Evolutionary conservation across 192 early-diverging fungal genomes (phyloP).

Genomic region (Coemansia sp.): DNA sequence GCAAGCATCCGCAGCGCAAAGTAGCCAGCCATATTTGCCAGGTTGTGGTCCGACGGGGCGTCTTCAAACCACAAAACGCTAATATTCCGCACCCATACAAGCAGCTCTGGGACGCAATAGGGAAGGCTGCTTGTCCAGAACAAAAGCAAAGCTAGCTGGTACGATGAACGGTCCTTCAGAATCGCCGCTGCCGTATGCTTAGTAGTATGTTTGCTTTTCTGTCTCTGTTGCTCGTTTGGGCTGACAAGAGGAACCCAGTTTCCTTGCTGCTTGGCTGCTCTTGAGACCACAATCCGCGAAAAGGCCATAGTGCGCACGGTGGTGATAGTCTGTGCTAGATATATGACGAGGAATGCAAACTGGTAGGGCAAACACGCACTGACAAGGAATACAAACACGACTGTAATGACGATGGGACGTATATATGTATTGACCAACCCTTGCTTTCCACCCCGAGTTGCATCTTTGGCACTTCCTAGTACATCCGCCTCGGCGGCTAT

Average conservation of each 20-base stretch:
- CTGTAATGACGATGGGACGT: slow-evolving; percentile 29
- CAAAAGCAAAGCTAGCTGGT: slow-evolving; percentile 67
- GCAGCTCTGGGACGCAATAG: slow-evolving; percentile 70
- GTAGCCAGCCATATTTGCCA: slow-evolving; percentile 37
- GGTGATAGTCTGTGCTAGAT: slow-evolving; percentile 59
- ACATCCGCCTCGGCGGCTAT: slow-evolving; percentile 5
- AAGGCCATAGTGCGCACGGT: slow-evolving; percentile 53
- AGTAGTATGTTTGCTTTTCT: neutral
- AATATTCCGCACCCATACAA: slow-evolving; percentile 80
- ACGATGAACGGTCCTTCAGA: slow-evolving; percentile 56
- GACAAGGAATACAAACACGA: slow-evolving; percentile 58
- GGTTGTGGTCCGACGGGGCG: slow-evolving; percentile 72
- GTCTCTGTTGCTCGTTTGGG: neutral
- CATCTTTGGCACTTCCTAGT: neutral
- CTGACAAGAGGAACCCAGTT: neutral
- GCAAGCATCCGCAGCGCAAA: slow-evolving; percentile 42
- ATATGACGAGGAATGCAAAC: slow-evolving; percentile 69
- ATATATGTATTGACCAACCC: neutral
- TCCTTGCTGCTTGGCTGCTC: neutral
- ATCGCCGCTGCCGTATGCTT: neutral
- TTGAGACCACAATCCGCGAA: slow-evolving; percentile 14
- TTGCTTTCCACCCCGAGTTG: neutral
- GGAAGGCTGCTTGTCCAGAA: slow-evolving; percentile 71
- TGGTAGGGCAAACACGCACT: slow-evolving; percentile 71
- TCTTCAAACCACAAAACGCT: slow-evolving; percentile 80